Percentiles rank a stretch among this genome's conserved stretches.
Conservation (phyloP, 2,329 filamentous ascomycete genomes). For the Colletotrichum falcatum region DNA sequence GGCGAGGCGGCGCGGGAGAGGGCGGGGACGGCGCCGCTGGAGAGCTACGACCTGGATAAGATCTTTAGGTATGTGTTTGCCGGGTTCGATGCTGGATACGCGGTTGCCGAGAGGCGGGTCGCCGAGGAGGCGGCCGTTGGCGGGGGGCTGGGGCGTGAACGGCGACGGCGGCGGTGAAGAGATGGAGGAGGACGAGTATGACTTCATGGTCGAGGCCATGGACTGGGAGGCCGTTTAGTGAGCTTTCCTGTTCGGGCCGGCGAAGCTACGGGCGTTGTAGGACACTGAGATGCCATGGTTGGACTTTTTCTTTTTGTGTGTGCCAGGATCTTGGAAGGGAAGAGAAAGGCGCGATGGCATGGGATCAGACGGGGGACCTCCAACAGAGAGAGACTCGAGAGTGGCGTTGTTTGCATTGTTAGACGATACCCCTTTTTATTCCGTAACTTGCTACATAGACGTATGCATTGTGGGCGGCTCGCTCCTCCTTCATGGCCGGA, state of each 20-base stretch:
- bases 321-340: not conserved
- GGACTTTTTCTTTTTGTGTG: too few species aligned
- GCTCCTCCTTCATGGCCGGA: not conserved
- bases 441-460: not conserved
- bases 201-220: conserved; percentile 71
- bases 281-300: not conserved
- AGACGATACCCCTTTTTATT: conserved; percentile 26
- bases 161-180: conserved; percentile 33
- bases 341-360: not conserved
- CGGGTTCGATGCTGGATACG: conserved; percentile 70
- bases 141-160: not conserved
- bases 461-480: not conserved
- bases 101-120: conserved; percentile 62
- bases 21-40: conserved; percentile 56
- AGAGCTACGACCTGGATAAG: conserved; percentile 70
- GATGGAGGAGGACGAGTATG: conserved; percentile 60
- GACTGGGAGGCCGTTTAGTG: conserved; percentile 61
- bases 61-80: conserved; percentile 69
- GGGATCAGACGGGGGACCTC: not conserved
- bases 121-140: conserved; percentile 40
- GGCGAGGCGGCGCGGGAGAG: conserved; percentile 43
- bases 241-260: not conserved
- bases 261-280: not conserved
- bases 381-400: not conserved
- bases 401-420: conserved; percentile 12